These are phyloP conservation scores for Avicennia marina DNA, from an alignment of 257 asterid species.

Conservation along the genomic window DNA sequence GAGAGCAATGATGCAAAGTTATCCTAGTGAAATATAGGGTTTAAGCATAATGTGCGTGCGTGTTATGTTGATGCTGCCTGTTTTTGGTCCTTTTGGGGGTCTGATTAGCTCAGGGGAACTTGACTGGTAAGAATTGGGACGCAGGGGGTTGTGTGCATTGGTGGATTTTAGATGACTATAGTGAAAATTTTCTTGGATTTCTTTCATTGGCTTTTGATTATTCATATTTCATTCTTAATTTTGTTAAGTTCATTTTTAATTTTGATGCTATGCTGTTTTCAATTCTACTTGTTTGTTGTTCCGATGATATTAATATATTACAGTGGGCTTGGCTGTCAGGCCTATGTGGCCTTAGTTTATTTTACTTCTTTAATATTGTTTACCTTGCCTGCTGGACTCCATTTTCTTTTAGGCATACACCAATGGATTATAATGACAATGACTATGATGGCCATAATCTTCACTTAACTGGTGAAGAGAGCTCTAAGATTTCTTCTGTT, in stretches of 20 bases:
- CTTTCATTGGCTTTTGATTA: too few relatives aligned
- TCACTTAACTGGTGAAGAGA: slow-evolving; percentile 87
- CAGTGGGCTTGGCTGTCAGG: slow-evolving; percentile 1
- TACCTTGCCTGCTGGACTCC: slow-evolving; percentile 9
- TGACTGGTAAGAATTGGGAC: too few relatives aligned
- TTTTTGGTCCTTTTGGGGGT: too few relatives aligned
- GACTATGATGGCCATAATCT: slow-evolving; percentile 79
- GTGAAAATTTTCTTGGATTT: too few relatives aligned
- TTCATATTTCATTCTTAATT: too few relatives aligned
- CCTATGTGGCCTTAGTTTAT: slow-evolving; percentile 8
- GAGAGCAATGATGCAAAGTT: neutral
- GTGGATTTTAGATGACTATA: too few relatives aligned
- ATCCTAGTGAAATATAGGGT: neutral
- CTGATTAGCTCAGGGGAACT: too few relatives aligned
- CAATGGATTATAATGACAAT: slow-evolving; percentile 94
- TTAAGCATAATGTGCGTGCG: too few relatives aligned
- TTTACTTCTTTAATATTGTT: neutral
- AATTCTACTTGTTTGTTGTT: too few relatives aligned
- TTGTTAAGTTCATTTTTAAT: neutral
- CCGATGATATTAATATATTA: slow-evolving; percentile 8
- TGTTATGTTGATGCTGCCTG: too few relatives aligned
- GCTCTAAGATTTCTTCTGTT: slow-evolving; percentile 76
- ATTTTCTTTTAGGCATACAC: slow-evolving; percentile 50
- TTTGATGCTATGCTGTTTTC: neutral
- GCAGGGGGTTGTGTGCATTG: too few relatives aligned